phyloP scores from a whole-genome alignment of 2,329 filamentous ascomycete genomes.

The Graphilbum ipis-grandicollis region DNA sequence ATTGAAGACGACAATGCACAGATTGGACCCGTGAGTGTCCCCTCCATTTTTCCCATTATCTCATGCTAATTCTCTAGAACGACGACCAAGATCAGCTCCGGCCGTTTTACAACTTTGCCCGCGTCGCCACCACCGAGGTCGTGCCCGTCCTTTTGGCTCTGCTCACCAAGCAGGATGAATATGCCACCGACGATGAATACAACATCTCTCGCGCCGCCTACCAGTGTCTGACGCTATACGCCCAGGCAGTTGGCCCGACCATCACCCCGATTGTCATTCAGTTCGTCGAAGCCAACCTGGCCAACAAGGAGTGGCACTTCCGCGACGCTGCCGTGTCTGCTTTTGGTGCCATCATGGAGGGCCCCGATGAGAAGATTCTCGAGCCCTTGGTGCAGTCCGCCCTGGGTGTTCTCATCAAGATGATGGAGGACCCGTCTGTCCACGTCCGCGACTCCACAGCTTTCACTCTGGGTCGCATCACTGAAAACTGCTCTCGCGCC shows the following conservation, averaged over 20 bases:
- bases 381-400: constrained; percentile 94
- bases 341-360: constrained; percentile 97
- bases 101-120: constrained; percentile 89
- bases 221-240: constrained; percentile 89
- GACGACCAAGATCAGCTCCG: constrained; percentile 68
- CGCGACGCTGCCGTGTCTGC: constrained; percentile 92
- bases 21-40: constrained; percentile 23
- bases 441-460: constrained; percentile 93
- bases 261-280: constrained; percentile 74
- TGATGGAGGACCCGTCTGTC: constrained; percentile 80
- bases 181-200: constrained; percentile 93
- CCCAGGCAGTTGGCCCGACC: constrained; percentile 72
- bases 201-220: constrained; percentile 90
- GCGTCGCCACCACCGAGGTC: constrained; percentile 83
- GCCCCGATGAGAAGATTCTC: constrained; percentile 79
- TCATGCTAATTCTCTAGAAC: constrained; percentile 18
- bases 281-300: constrained; percentile 85
- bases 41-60: neutral
- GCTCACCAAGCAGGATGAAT: constrained; percentile 93
- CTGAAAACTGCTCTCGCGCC: constrained; percentile 78
- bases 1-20: constrained; percentile 94
- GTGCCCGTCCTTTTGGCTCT: constrained; percentile 79
- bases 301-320: constrained; percentile 83
- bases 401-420: constrained; percentile 71
- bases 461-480: constrained; percentile 89